Evolutionary conservation across 1,284 basidiomycete genomes (phyloP), one percentile per base, ranked within the genome.

Genomic region (Golubevia pallescens): DNA sequence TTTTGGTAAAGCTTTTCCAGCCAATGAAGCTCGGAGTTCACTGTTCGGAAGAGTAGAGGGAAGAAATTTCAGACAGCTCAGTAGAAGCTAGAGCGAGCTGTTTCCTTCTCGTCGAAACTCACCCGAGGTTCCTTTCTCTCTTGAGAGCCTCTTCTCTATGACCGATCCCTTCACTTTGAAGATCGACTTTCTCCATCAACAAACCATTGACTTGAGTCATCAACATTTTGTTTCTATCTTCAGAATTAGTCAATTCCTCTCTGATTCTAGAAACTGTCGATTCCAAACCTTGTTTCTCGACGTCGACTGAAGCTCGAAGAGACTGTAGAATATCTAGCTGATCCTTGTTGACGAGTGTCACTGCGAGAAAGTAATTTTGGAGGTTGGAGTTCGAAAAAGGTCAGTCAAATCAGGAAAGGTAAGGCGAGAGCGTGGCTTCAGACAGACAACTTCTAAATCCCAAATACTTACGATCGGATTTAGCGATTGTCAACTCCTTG

Each of bases 211-310:
- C 78, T 66, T 83, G 81, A 75, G 95, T 94, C 81, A 95, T 90
- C 85, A 96, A 93, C 91, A 95, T 93, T 77, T 91, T 89, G 84
- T 92, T 93, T 88, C 93, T 94, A 75, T 96, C 94, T 54, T 87
- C 87, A 2, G 93, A 88, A 24, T 92, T 91, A 66, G 89, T 90
- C 78, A 94, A 89, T 74, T 93, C 90, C 57, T 89, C 89, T 77
- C 89, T 90, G 52, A 95, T 86, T 32, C 88, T 88, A 52, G 89
- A 88, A 53, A 93, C 86, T 69, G 94, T 91, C 1, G 87, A 87
- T 77, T 93, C 92, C 14, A 96, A 88, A 20, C 88, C 89, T 10
- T 89, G 88, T 86, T 94, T 94, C 86, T 97, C 95, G 77, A 92
- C 91, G 78, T 92, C 92, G 60, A 96, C 93, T 1, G 92, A 93